phyloP scores from a whole-genome alignment of 176 grass and related monocot species.

The Themeda triandra region DNA sequence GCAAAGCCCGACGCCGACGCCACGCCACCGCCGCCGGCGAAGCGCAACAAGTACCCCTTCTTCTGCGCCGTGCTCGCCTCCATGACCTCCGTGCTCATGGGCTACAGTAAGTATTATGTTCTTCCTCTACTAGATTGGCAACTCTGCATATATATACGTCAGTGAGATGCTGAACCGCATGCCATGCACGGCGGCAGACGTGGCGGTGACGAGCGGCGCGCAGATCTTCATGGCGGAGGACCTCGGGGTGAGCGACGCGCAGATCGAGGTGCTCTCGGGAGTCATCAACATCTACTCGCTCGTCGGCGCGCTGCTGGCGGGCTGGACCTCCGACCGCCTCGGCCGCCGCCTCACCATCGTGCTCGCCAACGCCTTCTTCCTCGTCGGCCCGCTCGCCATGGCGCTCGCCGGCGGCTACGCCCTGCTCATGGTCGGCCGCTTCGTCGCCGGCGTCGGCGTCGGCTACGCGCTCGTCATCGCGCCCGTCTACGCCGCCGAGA shows the following conservation, averaged over 20 bases:
- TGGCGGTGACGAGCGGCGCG: constrained; percentile 71
- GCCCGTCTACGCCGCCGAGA: constrained; percentile 66
- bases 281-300: constrained; percentile 74
- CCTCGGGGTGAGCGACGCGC: constrained; percentile 56
- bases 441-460: constrained; percentile 56
- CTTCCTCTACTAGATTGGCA: neutral
- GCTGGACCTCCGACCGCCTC: constrained; percentile 68
- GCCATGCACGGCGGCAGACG: constrained; percentile 26
- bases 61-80: constrained; percentile 74
- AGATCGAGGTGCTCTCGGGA: constrained; percentile 75
- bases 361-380: constrained; percentile 59
- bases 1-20: neutral
- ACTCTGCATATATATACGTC: neutral
- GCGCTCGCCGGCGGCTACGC: constrained; percentile 34
- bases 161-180: no score
- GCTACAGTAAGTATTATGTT: constrained; percentile 47
- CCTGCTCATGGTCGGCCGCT: constrained; percentile 49
- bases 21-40: neutral
- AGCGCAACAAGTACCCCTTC: constrained; percentile 60
- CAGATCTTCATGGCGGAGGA: constrained; percentile 76
- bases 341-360: constrained; percentile 63
- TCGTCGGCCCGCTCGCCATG: constrained; percentile 60
- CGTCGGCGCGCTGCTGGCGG: constrained; percentile 64
- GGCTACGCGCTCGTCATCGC: constrained; percentile 73
- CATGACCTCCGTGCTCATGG: constrained; percentile 78